These are phyloP conservation scores for Eucalyptus cladocalyx DNA, from an alignment of 345 rosid genomes.

Conservation along the genomic window DNA sequence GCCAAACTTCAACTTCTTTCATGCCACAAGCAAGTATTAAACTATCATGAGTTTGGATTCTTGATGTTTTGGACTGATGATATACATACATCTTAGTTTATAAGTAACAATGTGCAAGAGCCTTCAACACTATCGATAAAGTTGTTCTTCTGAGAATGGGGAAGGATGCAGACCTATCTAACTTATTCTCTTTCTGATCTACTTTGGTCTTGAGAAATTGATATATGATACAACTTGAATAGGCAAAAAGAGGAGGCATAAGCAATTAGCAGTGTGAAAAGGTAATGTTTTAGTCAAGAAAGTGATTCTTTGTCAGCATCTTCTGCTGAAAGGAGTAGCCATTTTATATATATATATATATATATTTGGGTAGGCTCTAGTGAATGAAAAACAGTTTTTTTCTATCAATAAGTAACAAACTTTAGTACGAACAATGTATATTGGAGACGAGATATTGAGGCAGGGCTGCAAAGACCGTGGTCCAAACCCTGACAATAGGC, in stretches of 20 bases:
- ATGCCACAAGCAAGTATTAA: neutral
- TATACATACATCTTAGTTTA: neutral
- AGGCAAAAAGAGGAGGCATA: neutral
- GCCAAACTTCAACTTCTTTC: neutral
- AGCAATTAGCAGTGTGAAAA: neutral
- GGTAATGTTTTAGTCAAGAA: neutral
- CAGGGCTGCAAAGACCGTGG: neutral
- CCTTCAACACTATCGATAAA: neutral
- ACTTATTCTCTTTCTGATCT: neutral
- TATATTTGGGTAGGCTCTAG: neutral
- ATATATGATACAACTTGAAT: neutral
- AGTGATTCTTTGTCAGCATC: neutral
- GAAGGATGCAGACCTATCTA: neutral
- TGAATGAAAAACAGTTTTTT: neutral
- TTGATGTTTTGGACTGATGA: neutral
- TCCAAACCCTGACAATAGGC: neutral
- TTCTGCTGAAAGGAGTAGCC: neutral
- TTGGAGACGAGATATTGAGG: neutral
- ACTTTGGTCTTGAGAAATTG: neutral
- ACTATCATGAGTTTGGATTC: neutral
- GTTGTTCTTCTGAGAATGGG: neutral
- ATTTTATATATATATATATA: neutral
- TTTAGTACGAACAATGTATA: neutral
- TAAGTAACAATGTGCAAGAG: neutral
- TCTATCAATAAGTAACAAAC: neutral